These are phyloP conservation scores for Trifolium subterraneum DNA, from an alignment of 306 rosid genomes.

Conservation along the genomic window DNA sequence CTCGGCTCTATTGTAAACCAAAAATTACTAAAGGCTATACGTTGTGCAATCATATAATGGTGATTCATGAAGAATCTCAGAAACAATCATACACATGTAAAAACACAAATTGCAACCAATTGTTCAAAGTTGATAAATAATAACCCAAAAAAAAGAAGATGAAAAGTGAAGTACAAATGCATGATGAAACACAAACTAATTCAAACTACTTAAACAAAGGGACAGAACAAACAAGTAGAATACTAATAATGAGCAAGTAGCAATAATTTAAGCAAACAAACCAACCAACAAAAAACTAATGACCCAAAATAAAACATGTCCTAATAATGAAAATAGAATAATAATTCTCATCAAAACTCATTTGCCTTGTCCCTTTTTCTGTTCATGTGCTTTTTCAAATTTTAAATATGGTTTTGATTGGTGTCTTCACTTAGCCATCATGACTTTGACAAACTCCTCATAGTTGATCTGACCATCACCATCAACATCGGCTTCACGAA, in stretches of 20 bases:
- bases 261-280: conserved; percentile 60
- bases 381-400: conserved; percentile 55
- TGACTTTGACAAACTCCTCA: conserved; percentile 85
- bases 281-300: conserved; percentile 64
- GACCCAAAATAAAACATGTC: conserved; percentile 60
- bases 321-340: conserved; percentile 61
- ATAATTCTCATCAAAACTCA: conserved; percentile 56
- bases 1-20: too few species aligned
- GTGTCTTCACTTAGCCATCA: conserved; percentile 80
- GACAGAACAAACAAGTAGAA: conserved; percentile 62
- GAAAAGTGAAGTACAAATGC: conserved; percentile 49
- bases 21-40: too few species aligned
- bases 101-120: conserved; percentile 58
- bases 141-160: conserved; percentile 36
- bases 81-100: conserved; percentile 40
- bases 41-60: neutral
- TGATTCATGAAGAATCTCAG: neutral
- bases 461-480: conserved; percentile 87
- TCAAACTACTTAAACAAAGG: conserved; percentile 56
- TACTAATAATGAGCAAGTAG: conserved; percentile 55
- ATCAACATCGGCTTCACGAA: conserved; percentile 83
- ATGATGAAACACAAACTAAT: conserved; percentile 53
- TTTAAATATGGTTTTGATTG: conserved; percentile 46
- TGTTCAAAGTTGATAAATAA: conserved; percentile 50
- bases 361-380: conserved; percentile 59